phyloP scores from a whole-genome alignment of 805 yeast species.

The Candida tallmaniae region DNA sequence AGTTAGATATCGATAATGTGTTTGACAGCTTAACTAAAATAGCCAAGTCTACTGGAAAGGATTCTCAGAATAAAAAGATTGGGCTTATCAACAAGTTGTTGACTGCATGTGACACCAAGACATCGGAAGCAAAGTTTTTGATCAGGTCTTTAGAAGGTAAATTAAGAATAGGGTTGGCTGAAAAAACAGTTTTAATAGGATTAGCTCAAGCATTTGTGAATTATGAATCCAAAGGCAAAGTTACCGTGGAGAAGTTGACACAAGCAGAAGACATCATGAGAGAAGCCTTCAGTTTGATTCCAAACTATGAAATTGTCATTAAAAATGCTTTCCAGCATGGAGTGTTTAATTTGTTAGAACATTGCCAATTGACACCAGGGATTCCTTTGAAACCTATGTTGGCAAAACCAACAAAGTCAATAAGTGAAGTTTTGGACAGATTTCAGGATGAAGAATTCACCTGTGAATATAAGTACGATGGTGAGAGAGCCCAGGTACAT shows the following conservation, averaged over 20 bases:
- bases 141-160: constrained; percentile 92
- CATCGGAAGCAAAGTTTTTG: constrained; percentile 78
- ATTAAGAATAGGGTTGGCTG: constrained; percentile 88
- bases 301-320: constrained; percentile 82
- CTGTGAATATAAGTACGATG: constrained; percentile 96
- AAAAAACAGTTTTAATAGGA: constrained; percentile 81
- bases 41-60: constrained; percentile 73
- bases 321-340: constrained; percentile 64
- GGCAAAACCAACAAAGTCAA: constrained; percentile 94
- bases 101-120: constrained; percentile 72
- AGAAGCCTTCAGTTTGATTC: constrained; percentile 85
- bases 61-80: constrained; percentile 76
- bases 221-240: constrained; percentile 42
- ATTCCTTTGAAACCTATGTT: constrained; percentile 96
- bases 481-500: constrained; percentile 96
- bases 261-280: constrained; percentile 74
- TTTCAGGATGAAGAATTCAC: constrained; percentile 84
- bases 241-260: constrained; percentile 39
- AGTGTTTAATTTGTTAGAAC: constrained; percentile 55
- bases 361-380: constrained; percentile 81
- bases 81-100: constrained; percentile 76
- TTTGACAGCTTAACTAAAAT: constrained; percentile 71
- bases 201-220: constrained; percentile 77
- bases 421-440: constrained; percentile 86
- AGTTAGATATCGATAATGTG: constrained; percentile 68